A percentile compares a stretch with the other conserved stretches of the same genome.
phyloP scores from a whole-genome alignment of 371 early-diverging fungal species.

The Thermomucor indicae-seudaticae region DNA sequence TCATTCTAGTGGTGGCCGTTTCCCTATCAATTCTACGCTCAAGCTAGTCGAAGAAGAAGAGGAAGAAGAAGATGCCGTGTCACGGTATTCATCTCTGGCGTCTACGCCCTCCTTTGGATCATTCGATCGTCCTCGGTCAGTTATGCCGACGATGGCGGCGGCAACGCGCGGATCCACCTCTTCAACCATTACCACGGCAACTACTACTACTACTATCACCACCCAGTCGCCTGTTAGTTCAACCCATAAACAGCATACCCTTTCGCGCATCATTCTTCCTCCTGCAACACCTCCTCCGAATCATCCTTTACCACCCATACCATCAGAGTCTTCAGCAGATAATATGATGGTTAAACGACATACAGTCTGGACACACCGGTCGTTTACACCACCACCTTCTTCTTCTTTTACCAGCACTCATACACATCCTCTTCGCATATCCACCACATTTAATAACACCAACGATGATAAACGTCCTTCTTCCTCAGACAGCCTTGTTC shows the following conservation, averaged over 20 bases:
- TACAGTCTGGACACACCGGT: too few species aligned
- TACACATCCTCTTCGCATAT: conserved; percentile 1
- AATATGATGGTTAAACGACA: too few species aligned
- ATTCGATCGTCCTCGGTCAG: too few species aligned
- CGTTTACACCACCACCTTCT: too few species aligned
- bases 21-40: not conserved
- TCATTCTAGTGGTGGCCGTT: not conserved
- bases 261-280: not conserved
- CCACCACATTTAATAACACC: conserved; percentile 1
- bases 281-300: conserved; percentile 1
- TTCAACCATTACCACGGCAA: not conserved
- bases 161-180: not conserved
- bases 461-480: not conserved
- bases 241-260: not conserved
- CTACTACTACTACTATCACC: not conserved
- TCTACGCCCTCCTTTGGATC: conserved; percentile 6
- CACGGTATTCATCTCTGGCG: conserved; percentile 7
- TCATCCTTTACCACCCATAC: not conserved
- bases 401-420: too few species aligned
- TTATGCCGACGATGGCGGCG: too few species aligned
- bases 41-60: conserved; percentile 11
- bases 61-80: conserved; percentile 10
- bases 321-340: too few species aligned
- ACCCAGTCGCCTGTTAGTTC: not conserved
- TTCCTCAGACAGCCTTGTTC: not conserved